phyloP scores from a whole-genome alignment of 2,329 filamentous ascomycete genomes.

The Sphaerostilbella broomeana region DNA sequence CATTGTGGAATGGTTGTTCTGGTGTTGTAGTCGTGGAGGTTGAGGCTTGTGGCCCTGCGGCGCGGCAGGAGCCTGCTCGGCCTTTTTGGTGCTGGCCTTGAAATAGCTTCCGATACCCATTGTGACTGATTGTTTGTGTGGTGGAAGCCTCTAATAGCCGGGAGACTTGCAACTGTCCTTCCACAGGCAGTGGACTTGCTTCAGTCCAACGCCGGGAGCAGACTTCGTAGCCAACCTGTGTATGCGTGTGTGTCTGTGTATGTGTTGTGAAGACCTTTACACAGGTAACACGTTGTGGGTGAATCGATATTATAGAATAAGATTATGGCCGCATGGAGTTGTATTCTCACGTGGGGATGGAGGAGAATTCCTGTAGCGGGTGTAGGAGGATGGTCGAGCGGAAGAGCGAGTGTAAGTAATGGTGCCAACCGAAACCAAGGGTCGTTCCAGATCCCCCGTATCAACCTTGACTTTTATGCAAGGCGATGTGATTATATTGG shows the following conservation, averaged over 20 bases:
- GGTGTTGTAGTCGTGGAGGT: conserved; percentile 15
- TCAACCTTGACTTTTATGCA: conserved; percentile 3
- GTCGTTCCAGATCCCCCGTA: conserved; percentile 5
- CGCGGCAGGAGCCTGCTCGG: conserved; percentile 12
- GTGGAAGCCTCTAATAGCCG: neutral
- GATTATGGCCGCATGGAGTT: too few relatives aligned
- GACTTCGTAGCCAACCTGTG: too few relatives aligned
- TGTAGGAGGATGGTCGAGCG: too few relatives aligned
- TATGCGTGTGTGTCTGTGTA: neutral
- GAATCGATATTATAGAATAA: conserved; percentile 2
- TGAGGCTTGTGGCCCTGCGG: conserved; percentile 15
- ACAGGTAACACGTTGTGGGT: too few relatives aligned
- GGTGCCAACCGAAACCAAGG: conserved; percentile 10
- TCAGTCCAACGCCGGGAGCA: too few relatives aligned
- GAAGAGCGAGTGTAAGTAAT: conserved; percentile 14
- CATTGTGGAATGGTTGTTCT: conserved; percentile 19
- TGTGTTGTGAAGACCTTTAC: neutral
- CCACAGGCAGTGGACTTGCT: conserved; percentile 8
- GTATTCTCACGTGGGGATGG: too few relatives aligned
- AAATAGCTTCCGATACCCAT: conserved; percentile 61
- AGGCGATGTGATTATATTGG: conserved; percentile 7
- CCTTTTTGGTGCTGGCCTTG: conserved; percentile 36
- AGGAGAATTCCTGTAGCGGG: too few relatives aligned
- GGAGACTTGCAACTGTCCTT: neutral
- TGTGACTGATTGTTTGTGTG: conserved; percentile 12